phyloP scores from a whole-genome alignment of 2,329 filamentous ascomycete genomes.

The Ascochyta fabae region DNA sequence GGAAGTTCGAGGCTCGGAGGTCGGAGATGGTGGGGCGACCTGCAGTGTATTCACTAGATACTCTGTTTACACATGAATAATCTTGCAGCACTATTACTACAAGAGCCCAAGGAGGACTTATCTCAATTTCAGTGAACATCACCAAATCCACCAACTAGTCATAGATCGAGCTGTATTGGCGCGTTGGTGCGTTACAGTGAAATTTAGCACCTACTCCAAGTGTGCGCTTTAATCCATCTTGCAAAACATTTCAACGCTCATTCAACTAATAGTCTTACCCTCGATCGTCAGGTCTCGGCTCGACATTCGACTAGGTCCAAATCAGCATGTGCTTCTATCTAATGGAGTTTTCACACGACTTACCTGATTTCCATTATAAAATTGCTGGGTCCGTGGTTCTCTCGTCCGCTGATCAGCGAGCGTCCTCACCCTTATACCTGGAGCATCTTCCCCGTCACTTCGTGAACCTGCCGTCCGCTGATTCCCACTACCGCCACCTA shows the following conservation, averaged over 20 bases:
- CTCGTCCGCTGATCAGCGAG: slow-evolving; percentile 58
- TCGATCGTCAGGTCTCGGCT: slow-evolving; percentile 5
- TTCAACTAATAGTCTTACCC: neutral
- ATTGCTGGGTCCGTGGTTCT: slow-evolving; percentile 64
- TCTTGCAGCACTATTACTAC: neutral
- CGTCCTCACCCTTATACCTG: slow-evolving; percentile 50
- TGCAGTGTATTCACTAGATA: neutral
- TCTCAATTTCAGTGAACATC: neutral
- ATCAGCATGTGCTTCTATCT: neutral
- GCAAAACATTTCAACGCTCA: neutral
- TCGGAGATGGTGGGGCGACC: slow-evolving; percentile 12
- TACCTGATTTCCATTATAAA: slow-evolving; percentile 93
- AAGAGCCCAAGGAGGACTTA: neutral
- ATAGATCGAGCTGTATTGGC: neutral
- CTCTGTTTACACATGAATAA: neutral
- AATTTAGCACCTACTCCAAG: neutral
- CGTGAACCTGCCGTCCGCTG: slow-evolving; percentile 17
- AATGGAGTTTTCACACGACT: slow-evolving; percentile 37
- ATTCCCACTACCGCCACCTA: slow-evolving; percentile 17
- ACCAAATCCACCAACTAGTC: neutral
- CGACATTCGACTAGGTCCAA: slow-evolving; percentile 3
- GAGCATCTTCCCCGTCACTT: slow-evolving; percentile 21
- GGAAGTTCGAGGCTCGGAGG: slow-evolving; percentile 11
- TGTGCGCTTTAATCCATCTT: neutral
- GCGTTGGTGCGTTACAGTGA: neutral